Evolutionary conservation across 768 basidiomycete species (phyloP).

Genomic region (Pholiota conissans): DNA sequence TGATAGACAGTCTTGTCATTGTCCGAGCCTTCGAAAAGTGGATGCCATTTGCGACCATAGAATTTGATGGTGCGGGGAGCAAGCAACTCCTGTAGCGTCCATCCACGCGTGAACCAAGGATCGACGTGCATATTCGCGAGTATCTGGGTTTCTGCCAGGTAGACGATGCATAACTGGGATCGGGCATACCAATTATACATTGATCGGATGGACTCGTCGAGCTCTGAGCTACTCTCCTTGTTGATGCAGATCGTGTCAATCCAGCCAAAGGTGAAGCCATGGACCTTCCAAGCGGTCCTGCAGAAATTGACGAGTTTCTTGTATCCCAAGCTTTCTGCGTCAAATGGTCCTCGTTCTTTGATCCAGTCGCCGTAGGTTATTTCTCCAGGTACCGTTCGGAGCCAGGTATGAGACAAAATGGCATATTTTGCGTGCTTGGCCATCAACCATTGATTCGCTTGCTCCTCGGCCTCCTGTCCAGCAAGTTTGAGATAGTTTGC

Average conservation of each 20-base stretch:
- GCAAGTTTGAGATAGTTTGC: too few relatives aligned
- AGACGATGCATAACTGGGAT: too few relatives aligned
- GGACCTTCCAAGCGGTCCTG: too few relatives aligned
- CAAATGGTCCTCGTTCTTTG: not conserved
- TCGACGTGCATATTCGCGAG: too few relatives aligned
- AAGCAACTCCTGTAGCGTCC: not conserved
- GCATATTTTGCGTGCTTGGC: not conserved
- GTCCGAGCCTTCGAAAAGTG: not conserved
- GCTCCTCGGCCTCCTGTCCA: not conserved
- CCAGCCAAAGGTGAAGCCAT: too few relatives aligned
- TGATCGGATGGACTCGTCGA: not conserved
- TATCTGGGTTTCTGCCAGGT: too few relatives aligned
- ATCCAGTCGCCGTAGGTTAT: not conserved
- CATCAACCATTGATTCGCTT: not conserved
- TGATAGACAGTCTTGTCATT: not conserved
- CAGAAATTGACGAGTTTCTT: too few relatives aligned
- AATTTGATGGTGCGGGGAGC: not conserved
- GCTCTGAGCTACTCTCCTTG: too few relatives aligned
- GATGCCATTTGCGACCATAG: not conserved
- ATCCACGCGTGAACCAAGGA: too few relatives aligned
- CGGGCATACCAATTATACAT: not conserved
- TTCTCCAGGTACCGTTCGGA: not conserved
- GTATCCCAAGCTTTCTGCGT: not conserved
- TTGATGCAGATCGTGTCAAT: too few relatives aligned
- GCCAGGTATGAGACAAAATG: slow-evolving; percentile 2